Evolutionary conservation across 371 early-diverging fungal species (phyloP), one percentile per base, ranked within the genome.

Genomic region (Encephalitozoon cuniculi): DNA sequence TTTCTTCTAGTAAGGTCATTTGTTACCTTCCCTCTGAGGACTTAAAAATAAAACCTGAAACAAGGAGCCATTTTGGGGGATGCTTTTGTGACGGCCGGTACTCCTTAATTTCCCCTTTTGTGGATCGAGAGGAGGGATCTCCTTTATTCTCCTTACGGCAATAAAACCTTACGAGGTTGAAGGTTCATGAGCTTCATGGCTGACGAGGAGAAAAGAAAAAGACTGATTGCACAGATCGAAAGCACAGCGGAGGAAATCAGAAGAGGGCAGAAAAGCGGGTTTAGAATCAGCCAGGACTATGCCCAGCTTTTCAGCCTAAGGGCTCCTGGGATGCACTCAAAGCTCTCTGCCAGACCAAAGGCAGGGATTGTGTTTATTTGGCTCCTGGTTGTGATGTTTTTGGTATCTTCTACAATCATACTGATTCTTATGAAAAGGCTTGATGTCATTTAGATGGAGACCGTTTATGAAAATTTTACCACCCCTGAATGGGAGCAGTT

Each of bases 31-130:
- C 6, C 34, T 34, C 12, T 34, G 5, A 18, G 37, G 4, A 7
- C 59, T 59, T 34, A 59, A 59, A 59, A 59, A 59, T 37, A 59
- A 59, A 54, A 59, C 34, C 59, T 59, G 59, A 59, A 59, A 59
- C 59, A 59, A 37, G 37, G 2, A 34, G 37, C 32, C 5, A 7
- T 34, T n/a, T 5, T 18, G 5, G 37, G 12, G 11, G 34, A 37
- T 21, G 34, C 6, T 3, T 15, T 12, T 34, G 37, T 59, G 34
- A 0, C n/a, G 15, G n/a, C 34, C 28, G 15, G 4, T 34, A 34
- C 28, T 21, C 25, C 59, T 59, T 32, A 59, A 28, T 28, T 18
- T 59, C 21, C 59, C 34, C 37, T 21, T 37, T 34, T 34, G 34
- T 34, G 21, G 37, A 34, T 2, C 15, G 59, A 59, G 11, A 28